Base-by-base conservation (phyloP, 257 asterid genomes). In the Fraxinus americana region DNA sequence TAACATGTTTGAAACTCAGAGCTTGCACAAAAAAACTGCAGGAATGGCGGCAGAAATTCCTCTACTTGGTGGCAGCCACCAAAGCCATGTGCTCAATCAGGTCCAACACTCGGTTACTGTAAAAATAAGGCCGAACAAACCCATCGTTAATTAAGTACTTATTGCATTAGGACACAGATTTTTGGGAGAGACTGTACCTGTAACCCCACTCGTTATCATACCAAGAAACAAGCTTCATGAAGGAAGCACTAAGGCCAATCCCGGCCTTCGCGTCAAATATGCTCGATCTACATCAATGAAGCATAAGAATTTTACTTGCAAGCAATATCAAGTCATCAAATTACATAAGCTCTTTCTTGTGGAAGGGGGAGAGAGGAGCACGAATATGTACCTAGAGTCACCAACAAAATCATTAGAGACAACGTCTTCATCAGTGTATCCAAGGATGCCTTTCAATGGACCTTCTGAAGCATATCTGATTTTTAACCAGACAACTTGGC, bases 161-260 rank as follows among this genome's bases (percentile, higher is more conserved):
- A 27, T 4, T 25, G 34, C 7, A 23, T 5, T 27, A 7, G 1
- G 14, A 61, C 17, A 9, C 19, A 25, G 17, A 63, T 63, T 63
- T 63, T 27, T 11, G 19, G 17, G 35, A 75, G 82, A 81, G 81
- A 67, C 9, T 9, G 36, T 93, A 93, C 98, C 98, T 96, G 97
- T 96, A 96, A 78, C 99, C 99, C 98, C 98, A 96, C 81, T 96
- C 99, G 25, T 93, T 96, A 59, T 96, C 99, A 32, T 96, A 96
- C 99, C 99, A 96, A 7, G 99, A 88, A 63, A 96, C 96, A 0
- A 96, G 91, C 87, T 96, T 96, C 96, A 96, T 82, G 88, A 93
- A 91, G 19, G 97, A 89, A 67, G 80, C 84, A 61, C 94, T 96
- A 32, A 96, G 90, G 59, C 99, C 99, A 10, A 96, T 96, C 50